These are phyloP conservation scores for Eutrema salsugineum DNA, from an alignment of 441 rosid genomes.

Conservation along the genomic window DNA sequence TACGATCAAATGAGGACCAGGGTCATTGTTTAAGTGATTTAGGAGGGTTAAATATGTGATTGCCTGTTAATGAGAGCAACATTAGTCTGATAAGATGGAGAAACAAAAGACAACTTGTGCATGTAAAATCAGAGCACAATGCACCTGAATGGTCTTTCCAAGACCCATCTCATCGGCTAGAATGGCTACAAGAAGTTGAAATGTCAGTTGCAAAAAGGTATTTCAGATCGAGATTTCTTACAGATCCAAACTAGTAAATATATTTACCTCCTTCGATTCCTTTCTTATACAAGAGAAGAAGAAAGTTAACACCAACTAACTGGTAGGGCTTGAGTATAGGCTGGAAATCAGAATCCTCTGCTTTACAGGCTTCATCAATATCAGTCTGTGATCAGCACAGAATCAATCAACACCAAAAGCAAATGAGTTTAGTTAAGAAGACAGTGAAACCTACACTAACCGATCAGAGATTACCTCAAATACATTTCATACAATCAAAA, in stretches of 20 bases:
- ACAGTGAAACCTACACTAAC: neutral
- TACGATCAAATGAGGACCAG: slow-evolving; percentile 94
- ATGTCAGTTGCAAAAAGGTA: slow-evolving; percentile 21
- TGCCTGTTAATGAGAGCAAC: slow-evolving; percentile 47
- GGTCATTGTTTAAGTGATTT: slow-evolving; percentile 73
- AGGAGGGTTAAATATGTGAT: slow-evolving; percentile 80
- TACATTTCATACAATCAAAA: neutral
- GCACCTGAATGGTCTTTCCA: slow-evolving; percentile 98
- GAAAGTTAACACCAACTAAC: slow-evolving; percentile 95
- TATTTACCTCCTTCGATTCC: slow-evolving; percentile 84
- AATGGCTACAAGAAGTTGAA: slow-evolving; percentile 63
- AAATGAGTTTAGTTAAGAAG: neutral
- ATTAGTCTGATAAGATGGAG: slow-evolving; percentile 21
- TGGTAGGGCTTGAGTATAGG: slow-evolving; percentile 93
- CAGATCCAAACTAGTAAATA: neutral
- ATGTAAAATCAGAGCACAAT: slow-evolving; percentile 1
- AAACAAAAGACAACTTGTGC: slow-evolving; percentile 6
- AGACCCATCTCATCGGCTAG: slow-evolving; percentile 99
- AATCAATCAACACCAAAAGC: neutral
- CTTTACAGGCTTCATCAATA: slow-evolving; percentile 77
- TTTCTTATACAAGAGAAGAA: slow-evolving; percentile 77
- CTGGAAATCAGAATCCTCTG: slow-evolving; percentile 71
- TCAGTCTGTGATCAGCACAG: slow-evolving; percentile 50
- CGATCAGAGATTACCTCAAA: neutral
- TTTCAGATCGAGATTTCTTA: neutral